Evolutionary conservation across 768 basidiomycete species (phyloP), one percentile per base, ranked within the genome.

Genomic region (Austroboletus eburneus): DNA sequence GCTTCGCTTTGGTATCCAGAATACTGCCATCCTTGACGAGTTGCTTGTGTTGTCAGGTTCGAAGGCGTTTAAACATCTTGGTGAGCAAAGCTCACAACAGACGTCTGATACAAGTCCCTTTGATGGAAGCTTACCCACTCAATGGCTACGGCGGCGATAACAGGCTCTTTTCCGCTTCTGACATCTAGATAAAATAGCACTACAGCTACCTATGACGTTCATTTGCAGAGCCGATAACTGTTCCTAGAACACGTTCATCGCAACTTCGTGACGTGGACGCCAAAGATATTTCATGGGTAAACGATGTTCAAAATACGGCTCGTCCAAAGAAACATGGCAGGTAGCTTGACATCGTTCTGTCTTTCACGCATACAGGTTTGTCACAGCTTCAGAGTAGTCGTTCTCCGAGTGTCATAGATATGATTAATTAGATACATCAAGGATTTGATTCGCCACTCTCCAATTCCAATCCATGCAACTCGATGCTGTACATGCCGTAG

Each of bases 401-500:
- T 13, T 35, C 5, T 7, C 34, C 43, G 39, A 45, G 44, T 48
- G 43, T 40, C 34, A 32, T 54, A 36, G 38, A 36, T 50, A 55
- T 23, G 38, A 46, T 46, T 45, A 55, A 20, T 48, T 47, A 52
- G 55, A 52, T 53, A n/a, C n/a, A n/a, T n/a, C n/a, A n/a, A n/a
- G n/a, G n/a, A 39, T 45, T 65, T 30, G 66, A 65, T 49, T 72
- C 75, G 39, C 75, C 73, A 35, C 60, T 61, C 56, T 72, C 74
- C 61, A 89, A 69, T 64, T 85, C 87, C 56, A 90, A 62, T 47
- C 83, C 87, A 58, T 93, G 93, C 57, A 96, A 67, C 59, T 95
- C 92, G 58, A 94, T 94, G 54, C 91, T 74, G 66, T 91, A 92
- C 77, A 85, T 81, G 66, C 83, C 86, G 65, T 91, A 91, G 57